Evolutionary conservation across 2,329 filamentous ascomycete species (phyloP).

Genomic region (Diaporthe velutina): DNA sequence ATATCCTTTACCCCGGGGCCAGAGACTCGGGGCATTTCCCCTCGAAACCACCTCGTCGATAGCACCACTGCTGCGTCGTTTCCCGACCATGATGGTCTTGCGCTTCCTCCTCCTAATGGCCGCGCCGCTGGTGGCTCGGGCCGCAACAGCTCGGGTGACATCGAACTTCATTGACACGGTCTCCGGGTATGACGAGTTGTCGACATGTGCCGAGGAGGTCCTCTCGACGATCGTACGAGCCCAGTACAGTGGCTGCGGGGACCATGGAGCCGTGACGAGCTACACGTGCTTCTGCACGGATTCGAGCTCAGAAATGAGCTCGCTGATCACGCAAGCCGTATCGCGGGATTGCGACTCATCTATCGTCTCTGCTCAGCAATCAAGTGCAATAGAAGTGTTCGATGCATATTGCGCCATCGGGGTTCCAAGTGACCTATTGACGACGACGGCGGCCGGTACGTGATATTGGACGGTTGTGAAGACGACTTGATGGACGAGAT

Average conservation of each 20-base stretch:
- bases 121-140: conserved; percentile 2
- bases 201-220: conserved; percentile 39
- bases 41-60: neutral
- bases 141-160: neutral
- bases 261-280: conserved; percentile 38
- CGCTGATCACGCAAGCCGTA: conserved; percentile 31
- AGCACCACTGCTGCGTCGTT: neutral
- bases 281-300: conserved; percentile 41
- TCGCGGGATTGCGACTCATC: conserved; percentile 28
- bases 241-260: conserved; percentile 41
- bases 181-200: conserved; percentile 33
- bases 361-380: conserved; percentile 1
- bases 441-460: conserved; percentile 26
- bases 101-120: neutral
- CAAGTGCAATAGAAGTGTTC: conserved; percentile 26
- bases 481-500: neutral
- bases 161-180: conserved; percentile 24
- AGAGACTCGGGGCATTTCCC: conserved; percentile 8
- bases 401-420: conserved; percentile 30
- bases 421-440: neutral
- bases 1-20: conserved; percentile 10
- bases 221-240: conserved; percentile 39
- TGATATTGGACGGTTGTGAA: neutral
- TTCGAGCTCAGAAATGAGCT: conserved; percentile 34
- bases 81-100: conserved; percentile 11